Conservation (phyloP, 768 basidiomycete species). For the Phanerochaete sordida region DNA sequence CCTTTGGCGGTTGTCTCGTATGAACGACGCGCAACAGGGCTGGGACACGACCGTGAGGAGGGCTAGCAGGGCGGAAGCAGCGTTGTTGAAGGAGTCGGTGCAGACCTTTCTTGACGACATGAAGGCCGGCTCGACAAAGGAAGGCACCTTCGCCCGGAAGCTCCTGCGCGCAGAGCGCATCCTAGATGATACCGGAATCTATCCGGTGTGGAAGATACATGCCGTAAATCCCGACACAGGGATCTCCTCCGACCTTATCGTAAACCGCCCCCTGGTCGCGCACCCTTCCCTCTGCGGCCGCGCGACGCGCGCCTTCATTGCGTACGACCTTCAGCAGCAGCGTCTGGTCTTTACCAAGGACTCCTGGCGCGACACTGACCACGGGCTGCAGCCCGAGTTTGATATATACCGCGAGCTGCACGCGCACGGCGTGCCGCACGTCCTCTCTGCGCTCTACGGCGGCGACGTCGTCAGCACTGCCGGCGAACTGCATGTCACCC, state of each 20-base stretch:
- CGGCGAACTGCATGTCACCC: background rate
- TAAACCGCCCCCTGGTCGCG: background rate
- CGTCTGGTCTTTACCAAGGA: conserved; percentile 3
- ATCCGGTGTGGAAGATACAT: background rate
- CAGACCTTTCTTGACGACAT: too few species aligned
- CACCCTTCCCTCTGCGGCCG: background rate
- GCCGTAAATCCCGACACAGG: background rate
- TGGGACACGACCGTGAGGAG: too few species aligned
- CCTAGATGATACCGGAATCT: background rate
- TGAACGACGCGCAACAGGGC: too few species aligned
- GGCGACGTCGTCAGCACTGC: background rate
- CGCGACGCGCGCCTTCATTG: background rate
- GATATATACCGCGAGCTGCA: background rate
- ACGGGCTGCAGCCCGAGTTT: background rate
- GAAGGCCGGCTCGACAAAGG: too few species aligned
- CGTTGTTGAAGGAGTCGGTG: too few species aligned
- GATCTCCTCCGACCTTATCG: background rate
- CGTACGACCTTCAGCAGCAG: background rate
- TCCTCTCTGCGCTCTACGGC: background rate
- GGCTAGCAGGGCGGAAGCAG: too few species aligned
- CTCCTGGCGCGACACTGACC: background rate
- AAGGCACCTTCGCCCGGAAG: too few species aligned
- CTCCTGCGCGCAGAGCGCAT: background rate
- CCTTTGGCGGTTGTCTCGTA: too few species aligned
- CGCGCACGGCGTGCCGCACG: background rate